These are phyloP conservation scores for Penicillium canescens DNA, from an alignment of 495 filamentous ascomycete species.

Conservation along the genomic window DNA sequence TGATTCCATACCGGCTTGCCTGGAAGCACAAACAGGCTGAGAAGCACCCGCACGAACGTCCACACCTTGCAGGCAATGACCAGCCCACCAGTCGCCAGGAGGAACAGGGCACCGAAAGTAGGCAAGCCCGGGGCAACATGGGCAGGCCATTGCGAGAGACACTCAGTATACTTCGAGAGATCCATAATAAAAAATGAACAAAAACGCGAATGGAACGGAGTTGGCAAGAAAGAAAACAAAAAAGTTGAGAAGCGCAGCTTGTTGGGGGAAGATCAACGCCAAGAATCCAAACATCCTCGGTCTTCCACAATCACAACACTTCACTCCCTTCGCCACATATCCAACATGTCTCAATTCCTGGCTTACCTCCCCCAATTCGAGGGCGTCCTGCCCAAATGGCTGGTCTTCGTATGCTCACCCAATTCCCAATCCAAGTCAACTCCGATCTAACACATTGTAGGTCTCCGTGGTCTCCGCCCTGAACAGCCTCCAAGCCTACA, in stretches of 20 bases:
- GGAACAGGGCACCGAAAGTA: slow-evolving; percentile 33
- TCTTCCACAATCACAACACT: neutral
- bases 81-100: slow-evolving; percentile 58
- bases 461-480: slow-evolving; percentile 73
- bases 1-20: slow-evolving; percentile 54
- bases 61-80: slow-evolving; percentile 57
- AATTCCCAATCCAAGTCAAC: neutral
- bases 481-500: slow-evolving; percentile 81
- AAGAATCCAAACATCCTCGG: slow-evolving; percentile 32
- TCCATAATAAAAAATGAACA: slow-evolving; percentile 34
- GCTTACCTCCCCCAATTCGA: slow-evolving; percentile 53
- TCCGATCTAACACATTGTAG: slow-evolving; percentile 37
- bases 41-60: slow-evolving; percentile 63
- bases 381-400: slow-evolving; percentile 67
- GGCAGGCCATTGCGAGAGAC: slow-evolving; percentile 37
- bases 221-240: slow-evolving; percentile 15
- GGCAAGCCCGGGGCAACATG: slow-evolving; percentile 41
- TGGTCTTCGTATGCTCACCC: slow-evolving; percentile 54
- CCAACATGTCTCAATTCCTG: slow-evolving; percentile 34
- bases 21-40: slow-evolving; percentile 77
- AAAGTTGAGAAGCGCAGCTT: slow-evolving; percentile 21
- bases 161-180: slow-evolving; percentile 32
- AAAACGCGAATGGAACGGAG: slow-evolving; percentile 2
- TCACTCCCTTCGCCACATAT: neutral
- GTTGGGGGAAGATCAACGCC: slow-evolving; percentile 30